phyloP scores from a whole-genome alignment of 805 yeast genomes.

The Isabelozyma heimii region DNA sequence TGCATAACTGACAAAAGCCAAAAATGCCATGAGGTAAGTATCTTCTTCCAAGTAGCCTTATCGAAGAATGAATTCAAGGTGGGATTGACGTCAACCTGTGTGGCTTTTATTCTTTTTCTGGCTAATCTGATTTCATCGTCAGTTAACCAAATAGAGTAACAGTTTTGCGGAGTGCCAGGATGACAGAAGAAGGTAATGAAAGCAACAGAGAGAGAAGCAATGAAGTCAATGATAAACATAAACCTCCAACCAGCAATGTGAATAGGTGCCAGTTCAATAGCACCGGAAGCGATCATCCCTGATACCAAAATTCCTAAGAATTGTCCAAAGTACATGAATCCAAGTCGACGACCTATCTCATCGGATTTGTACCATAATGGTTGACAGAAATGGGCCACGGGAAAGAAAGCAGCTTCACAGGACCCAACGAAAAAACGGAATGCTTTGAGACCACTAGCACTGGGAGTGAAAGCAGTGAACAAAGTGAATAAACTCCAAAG shows the following conservation, averaged over 20 bases:
- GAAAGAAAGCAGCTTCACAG: constrained; percentile 24
- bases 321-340: constrained; percentile 26
- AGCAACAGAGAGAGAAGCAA: constrained; percentile 17
- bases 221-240: constrained; percentile 24
- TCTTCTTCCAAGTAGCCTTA: constrained; percentile 22
- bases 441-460: constrained; percentile 18
- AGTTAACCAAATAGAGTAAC: constrained; percentile 50
- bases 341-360: constrained; percentile 22
- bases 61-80: constrained; percentile 20
- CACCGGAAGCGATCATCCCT: constrained; percentile 21
- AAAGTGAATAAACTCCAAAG: constrained; percentile 22
- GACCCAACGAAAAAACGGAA: constrained; percentile 23
- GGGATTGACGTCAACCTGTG: constrained; percentile 15
- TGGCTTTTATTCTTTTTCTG: constrained; percentile 28
- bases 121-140: constrained; percentile 58
- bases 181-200: constrained; percentile 14
- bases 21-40: constrained; percentile 30
- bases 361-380: constrained; percentile 22
- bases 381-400: constrained; percentile 22
- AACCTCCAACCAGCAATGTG: constrained; percentile 19
- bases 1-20: constrained; percentile 4
- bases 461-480: constrained; percentile 14
- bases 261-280: constrained; percentile 3
- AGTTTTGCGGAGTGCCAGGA: constrained; percentile 26
- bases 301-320: constrained; percentile 27